Conservation (phyloP, 345 rosid genomes). For the Brassica juncea region DNA sequence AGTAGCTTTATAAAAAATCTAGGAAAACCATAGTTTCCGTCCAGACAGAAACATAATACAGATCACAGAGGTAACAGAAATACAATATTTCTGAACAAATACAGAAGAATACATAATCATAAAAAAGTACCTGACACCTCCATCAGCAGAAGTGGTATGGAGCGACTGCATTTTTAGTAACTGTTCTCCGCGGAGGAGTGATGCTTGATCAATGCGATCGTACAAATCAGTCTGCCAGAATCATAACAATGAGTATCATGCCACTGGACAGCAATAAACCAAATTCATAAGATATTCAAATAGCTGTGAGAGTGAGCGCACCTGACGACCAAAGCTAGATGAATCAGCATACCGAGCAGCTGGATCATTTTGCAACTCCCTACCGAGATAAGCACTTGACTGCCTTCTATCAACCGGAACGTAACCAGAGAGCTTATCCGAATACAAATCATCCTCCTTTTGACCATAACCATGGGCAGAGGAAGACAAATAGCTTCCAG, state of each 20-base stretch:
- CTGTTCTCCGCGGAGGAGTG: constrained; percentile 83
- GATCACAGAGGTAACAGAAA: constrained; percentile 11
- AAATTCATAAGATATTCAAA: background rate
- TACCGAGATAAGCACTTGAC: constrained; percentile 61
- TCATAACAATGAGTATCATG: background rate
- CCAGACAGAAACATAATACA: constrained; percentile 14
- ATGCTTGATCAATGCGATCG: constrained; percentile 77
- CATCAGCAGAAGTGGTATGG: constrained; percentile 72
- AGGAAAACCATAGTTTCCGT: constrained; percentile 30
- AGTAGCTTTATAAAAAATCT: constrained; percentile 2
- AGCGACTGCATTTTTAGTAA: constrained; percentile 68
- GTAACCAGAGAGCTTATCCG: constrained; percentile 77
- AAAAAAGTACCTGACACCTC: constrained; percentile 72
- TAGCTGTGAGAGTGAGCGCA: constrained; percentile 22
- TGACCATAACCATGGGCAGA: constrained; percentile 72
- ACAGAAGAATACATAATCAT: constrained; percentile 3
- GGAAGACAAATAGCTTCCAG: constrained; percentile 67
- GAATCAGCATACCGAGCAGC: constrained; percentile 69
- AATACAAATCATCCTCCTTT: constrained; percentile 67
- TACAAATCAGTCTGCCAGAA: constrained; percentile 64
- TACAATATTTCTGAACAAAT: constrained; percentile 9
- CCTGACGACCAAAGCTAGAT: constrained; percentile 79
- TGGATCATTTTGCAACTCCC: constrained; percentile 77
- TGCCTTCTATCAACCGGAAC: constrained; percentile 70
- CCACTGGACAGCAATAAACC: background rate